These are phyloP conservation scores for Nitzschia sp. DNA, from an alignment of 108 stramenopile genomes.

Conservation along the genomic window DNA sequence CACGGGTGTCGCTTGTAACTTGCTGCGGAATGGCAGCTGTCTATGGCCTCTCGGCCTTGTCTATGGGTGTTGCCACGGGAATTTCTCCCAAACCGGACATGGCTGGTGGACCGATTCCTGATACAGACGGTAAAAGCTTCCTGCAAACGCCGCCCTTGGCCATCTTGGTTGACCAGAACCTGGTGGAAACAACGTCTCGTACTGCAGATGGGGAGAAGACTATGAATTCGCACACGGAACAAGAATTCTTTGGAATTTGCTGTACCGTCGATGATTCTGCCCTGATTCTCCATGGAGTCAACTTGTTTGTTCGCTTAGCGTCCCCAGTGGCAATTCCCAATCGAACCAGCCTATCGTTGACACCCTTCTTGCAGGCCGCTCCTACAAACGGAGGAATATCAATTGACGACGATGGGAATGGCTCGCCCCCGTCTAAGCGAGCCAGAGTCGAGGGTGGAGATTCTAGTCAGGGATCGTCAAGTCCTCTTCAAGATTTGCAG, in stretches of 20 bases:
- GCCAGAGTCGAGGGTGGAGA: background rate
- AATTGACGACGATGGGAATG: background rate
- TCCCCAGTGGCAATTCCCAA: slow-evolving; percentile 42
- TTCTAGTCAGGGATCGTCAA: background rate
- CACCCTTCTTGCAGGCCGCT: background rate
- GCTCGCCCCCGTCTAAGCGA: slow-evolving; percentile 4
- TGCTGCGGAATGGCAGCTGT: slow-evolving; percentile 81
- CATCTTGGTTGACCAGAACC: slow-evolving; percentile 60
- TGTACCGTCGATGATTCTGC: slow-evolving; percentile 41
- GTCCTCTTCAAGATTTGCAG: slow-evolving; percentile 4
- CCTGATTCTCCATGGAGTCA: slow-evolving; percentile 54
- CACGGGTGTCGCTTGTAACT: slow-evolving; percentile 62
- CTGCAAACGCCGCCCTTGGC: slow-evolving; percentile 67
- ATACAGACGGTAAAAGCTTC: slow-evolving; percentile 36
- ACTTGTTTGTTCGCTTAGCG: slow-evolving; percentile 53
- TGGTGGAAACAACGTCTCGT: slow-evolving; percentile 58
- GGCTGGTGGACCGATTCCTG: slow-evolving; percentile 59
- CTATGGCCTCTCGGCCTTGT: slow-evolving; percentile 74
- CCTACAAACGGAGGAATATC: background rate
- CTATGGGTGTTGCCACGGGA: slow-evolving; percentile 66
- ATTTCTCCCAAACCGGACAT: slow-evolving; percentile 67
- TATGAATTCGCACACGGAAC: slow-evolving; percentile 45
- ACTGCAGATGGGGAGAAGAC: slow-evolving; percentile 63
- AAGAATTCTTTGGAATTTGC: slow-evolving; percentile 70
- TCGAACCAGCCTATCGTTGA: slow-evolving; percentile 3